phyloP scores from a whole-genome alignment of 2,329 filamentous ascomycete genomes.

The Albifimbria verrucaria region DNA sequence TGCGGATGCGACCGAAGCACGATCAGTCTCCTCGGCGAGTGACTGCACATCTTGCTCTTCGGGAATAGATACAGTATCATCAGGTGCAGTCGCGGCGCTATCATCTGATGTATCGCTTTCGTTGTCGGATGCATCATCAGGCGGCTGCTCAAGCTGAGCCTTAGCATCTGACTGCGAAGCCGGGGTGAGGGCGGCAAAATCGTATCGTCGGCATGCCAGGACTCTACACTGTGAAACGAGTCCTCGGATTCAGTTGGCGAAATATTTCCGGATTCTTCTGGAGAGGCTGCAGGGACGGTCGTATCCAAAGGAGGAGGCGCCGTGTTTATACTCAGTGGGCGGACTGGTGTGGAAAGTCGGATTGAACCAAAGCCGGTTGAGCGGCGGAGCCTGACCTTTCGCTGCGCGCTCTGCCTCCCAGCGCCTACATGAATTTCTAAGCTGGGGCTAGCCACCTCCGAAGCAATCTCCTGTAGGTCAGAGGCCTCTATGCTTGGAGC shows the following conservation, averaged over 20 bases:
- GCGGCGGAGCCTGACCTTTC: constrained; percentile 28
- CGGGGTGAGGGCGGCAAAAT: constrained; percentile 41
- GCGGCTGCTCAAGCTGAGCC: constrained; percentile 26
- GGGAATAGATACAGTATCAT: constrained; percentile 9
- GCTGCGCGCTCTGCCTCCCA: constrained; percentile 19
- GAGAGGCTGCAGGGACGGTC: neutral
- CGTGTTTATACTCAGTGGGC: constrained; percentile 24
- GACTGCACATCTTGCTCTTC: too few relatives aligned
- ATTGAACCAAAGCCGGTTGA: constrained; percentile 24
- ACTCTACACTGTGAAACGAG: constrained; percentile 53
- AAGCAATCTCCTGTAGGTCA: neutral
- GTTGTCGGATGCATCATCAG: constrained; percentile 20
- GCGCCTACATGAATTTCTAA: constrained; percentile 29
- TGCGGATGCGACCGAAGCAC: too few relatives aligned
- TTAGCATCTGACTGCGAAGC: constrained; percentile 32
- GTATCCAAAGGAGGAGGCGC: neutral
- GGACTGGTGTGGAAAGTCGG: constrained; percentile 24
- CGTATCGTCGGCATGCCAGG: constrained; percentile 43
- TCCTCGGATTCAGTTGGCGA: constrained; percentile 35
- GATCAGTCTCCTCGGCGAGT: too few relatives aligned
- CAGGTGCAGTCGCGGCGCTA: constrained; percentile 19
- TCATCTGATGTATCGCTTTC: constrained; percentile 22
- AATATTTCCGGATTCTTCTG: constrained; percentile 9
- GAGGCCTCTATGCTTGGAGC: too few relatives aligned
- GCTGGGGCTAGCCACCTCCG: constrained; percentile 8